Evolutionary conservation across 148 eudicot genomes (phyloP).

Genomic region (Cornus florida): DNA sequence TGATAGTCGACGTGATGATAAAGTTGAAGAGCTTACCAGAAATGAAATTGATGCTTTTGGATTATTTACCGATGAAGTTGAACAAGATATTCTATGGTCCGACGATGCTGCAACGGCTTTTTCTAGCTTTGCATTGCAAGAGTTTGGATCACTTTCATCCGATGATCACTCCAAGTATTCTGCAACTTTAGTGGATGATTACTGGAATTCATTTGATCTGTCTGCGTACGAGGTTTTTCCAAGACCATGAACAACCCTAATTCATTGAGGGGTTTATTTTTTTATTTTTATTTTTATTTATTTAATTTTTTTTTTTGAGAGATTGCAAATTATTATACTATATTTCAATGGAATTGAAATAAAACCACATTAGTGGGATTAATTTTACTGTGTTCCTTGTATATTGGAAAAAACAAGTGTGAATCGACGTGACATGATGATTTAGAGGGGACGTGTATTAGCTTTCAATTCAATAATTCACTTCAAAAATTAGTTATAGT

Average conservation of each 20-base stretch:
- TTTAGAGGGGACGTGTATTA: too few relatives aligned
- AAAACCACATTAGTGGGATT: neutral
- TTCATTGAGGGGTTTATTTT: neutral
- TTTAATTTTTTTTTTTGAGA: neutral
- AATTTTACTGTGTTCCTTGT: neutral
- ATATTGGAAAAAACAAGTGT: too few relatives aligned
- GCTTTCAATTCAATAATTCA: too few relatives aligned
- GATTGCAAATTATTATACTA: neutral
- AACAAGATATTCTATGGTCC: slow-evolving; percentile 52
- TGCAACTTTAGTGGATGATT: slow-evolving; percentile 29
- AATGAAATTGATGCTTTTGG: slow-evolving; percentile 35
- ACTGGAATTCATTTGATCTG: slow-evolving; percentile 61
- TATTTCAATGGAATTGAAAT: neutral
- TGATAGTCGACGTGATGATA: slow-evolving; percentile 26
- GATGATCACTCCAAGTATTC: slow-evolving; percentile 35
- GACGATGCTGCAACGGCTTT: slow-evolving; percentile 28
- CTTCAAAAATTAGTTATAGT: too few relatives aligned
- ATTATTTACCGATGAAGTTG: slow-evolving; percentile 30
- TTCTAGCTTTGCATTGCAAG: slow-evolving; percentile 41
- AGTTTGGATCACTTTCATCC: slow-evolving; percentile 39
- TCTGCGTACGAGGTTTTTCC: slow-evolving; percentile 42
- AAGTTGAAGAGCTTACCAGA: slow-evolving; percentile 30
- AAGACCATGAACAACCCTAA: slow-evolving; percentile 24
- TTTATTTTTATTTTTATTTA: neutral
- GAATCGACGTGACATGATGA: too few relatives aligned